Percentiles rank a stretch among this genome's conserved stretches.
Conservation (phyloP, 2,329 filamentous ascomycete species). For the Fusarium albosuccineum region DNA sequence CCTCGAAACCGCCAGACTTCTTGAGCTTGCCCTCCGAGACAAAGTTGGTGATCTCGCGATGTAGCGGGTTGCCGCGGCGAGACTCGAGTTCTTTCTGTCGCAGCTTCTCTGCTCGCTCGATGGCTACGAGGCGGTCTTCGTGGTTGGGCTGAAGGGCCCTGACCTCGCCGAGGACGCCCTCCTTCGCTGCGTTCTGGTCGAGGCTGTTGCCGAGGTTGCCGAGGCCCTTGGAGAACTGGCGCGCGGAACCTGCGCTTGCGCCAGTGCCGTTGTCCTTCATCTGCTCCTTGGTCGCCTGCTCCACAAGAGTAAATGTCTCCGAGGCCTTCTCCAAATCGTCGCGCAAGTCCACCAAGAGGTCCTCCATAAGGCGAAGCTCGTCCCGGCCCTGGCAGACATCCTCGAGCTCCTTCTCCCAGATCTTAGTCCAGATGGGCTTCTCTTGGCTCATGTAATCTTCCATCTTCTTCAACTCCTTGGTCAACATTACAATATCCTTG, state of each 20-base stretch:
- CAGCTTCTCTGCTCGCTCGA: constrained; percentile 94
- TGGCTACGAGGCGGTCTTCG: constrained; percentile 91
- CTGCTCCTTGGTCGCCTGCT: constrained; percentile 98
- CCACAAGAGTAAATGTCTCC: constrained; percentile 93
- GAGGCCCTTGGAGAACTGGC: constrained; percentile 69
- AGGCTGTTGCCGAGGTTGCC: constrained; percentile 64
- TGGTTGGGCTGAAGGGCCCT: constrained; percentile 95
- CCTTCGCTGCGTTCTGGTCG: constrained; percentile 87
- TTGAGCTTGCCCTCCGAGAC: constrained; percentile 93
- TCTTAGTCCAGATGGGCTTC: constrained; percentile 98
- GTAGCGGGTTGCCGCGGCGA: constrained; percentile 80
- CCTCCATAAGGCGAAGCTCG: constrained; percentile 95
- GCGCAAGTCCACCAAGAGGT: constrained; percentile 89
- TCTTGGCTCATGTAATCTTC: constrained; percentile 91
- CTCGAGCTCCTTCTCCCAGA: constrained; percentile 98
- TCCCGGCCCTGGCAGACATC: constrained; percentile 96
- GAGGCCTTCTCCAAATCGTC: constrained; percentile 96
- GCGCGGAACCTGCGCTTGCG: constrained; percentile 63
- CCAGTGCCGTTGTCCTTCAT: constrained; percentile 78
- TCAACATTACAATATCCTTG: constrained; percentile 86
- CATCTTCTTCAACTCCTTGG: constrained; percentile 91
- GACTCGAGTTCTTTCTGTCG: constrained; percentile 89
- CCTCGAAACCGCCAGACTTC: constrained; percentile 95
- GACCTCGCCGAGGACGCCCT: constrained; percentile 92
- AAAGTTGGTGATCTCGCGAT: constrained; percentile 86